Evolutionary conservation across 257 asterid species (phyloP).

Genomic region (Primulina eburnea): DNA sequence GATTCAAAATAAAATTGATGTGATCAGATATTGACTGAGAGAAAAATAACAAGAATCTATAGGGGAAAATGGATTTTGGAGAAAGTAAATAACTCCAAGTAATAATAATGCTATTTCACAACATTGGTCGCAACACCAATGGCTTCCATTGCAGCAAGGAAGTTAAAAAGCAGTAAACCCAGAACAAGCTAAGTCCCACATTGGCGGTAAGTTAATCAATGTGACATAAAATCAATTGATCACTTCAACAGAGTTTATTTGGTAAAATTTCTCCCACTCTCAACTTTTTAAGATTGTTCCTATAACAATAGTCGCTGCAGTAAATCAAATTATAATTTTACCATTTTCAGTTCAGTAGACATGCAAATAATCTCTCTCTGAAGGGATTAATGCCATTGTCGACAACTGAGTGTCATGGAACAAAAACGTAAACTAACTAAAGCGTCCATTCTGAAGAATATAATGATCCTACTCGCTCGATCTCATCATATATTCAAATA

Average conservation of each 20-base stretch:
- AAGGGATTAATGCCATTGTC: too few relatives aligned
- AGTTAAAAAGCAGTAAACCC: background rate
- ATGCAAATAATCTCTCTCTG: too few relatives aligned
- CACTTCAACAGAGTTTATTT: too few relatives aligned
- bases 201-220: too few relatives aligned
- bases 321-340: too few relatives aligned
- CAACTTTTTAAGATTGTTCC: too few relatives aligned
- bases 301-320: too few relatives aligned
- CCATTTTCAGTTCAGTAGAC: too few relatives aligned
- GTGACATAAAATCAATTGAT: too few relatives aligned
- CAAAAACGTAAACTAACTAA: background rate
- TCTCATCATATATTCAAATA: conserved; percentile 1
- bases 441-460: background rate
- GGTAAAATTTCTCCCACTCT: too few relatives aligned
- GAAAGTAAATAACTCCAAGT: background rate
- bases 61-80: background rate
- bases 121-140: background rate
- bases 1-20: conserved; percentile 23
- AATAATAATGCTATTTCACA: background rate
- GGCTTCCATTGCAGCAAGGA: background rate
- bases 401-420: background rate
- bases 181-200: too few relatives aligned
- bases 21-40: conserved; percentile 26
- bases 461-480: background rate
- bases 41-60: background rate